Conservation (phyloP, 2,329 filamentous ascomycete species). For the Monascus ruber region DNA sequence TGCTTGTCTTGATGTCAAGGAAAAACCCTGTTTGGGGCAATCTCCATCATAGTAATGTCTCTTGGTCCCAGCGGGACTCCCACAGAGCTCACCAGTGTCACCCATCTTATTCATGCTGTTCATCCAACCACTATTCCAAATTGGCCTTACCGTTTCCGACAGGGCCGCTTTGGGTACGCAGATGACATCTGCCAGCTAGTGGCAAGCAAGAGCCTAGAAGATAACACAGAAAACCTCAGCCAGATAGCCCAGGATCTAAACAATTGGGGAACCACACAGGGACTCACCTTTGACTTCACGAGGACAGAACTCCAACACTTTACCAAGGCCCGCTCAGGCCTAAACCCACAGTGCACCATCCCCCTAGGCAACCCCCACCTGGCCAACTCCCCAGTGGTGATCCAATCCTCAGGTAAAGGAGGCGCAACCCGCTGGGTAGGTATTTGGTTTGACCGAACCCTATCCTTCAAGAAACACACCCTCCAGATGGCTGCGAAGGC, state of each 20-base stretch:
- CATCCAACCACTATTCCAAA: background rate
- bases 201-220: background rate
- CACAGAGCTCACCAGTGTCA: conserved; percentile 1
- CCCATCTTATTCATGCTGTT: conserved; percentile 2
- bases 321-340: background rate
- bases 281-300: background rate
- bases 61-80: background rate
- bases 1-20: too few species aligned
- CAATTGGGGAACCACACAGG: background rate
- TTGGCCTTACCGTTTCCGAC: too few species aligned
- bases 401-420: background rate
- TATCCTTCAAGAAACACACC: conserved; percentile 5
- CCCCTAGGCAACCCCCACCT: background rate
- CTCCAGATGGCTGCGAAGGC: background rate
- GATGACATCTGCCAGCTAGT: background rate
- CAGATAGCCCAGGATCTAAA: background rate
- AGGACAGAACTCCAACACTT: background rate
- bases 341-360: background rate
- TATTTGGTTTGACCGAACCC: conserved; percentile 8
- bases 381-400: too few species aligned
- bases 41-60: too few species aligned
- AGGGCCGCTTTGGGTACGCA: background rate
- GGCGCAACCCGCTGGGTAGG: conserved; percentile 7
- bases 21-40: too few species aligned
- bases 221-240: background rate